Percentiles rank a stretch among this genome's conserved stretches.
phyloP scores from a whole-genome alignment of 2,329 filamentous ascomycete species.

The Calonectria henricotiae region DNA sequence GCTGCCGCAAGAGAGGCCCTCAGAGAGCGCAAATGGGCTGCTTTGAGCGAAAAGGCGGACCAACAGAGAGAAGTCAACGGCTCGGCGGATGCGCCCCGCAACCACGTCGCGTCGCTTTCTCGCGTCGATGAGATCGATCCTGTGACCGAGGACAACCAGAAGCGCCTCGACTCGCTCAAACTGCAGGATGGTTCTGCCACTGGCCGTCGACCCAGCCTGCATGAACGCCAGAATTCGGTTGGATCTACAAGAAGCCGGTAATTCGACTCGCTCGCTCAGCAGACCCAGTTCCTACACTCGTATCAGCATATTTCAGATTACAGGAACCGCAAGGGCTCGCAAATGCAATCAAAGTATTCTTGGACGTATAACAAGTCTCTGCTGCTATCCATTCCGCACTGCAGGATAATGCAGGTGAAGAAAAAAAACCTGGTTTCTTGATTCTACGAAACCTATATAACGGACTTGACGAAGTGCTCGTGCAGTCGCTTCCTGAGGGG shows the following conservation, averaged over 20 bases:
- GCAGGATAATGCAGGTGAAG: constrained; percentile 24
- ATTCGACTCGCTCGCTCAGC: constrained; percentile 49
- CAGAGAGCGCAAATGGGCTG: constrained; percentile 91
- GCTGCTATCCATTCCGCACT: constrained; percentile 22
- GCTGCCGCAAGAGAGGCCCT: constrained; percentile 87
- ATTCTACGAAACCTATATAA: constrained; percentile 10
- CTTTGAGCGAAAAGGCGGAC: constrained; percentile 85
- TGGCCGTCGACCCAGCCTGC: constrained; percentile 71
- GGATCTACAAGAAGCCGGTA: constrained; percentile 69
- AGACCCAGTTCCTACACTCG: constrained; percentile 27
- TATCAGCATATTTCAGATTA: constrained; percentile 34
- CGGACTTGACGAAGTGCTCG: constrained; percentile 27
- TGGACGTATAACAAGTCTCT: constrained; percentile 28
- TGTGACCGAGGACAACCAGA: constrained; percentile 86
- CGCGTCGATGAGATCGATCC: constrained; percentile 84
- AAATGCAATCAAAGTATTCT: constrained; percentile 36
- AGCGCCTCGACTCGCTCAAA: constrained; percentile 90
- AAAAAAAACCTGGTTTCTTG: constrained; percentile 23
- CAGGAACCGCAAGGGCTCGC: constrained; percentile 34
- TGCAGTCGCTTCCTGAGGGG: constrained; percentile 28
- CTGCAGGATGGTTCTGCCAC: constrained; percentile 79
- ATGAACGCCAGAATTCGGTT: constrained; percentile 75
- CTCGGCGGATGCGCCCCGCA: constrained; percentile 55
- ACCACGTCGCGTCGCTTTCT: constrained; percentile 63
- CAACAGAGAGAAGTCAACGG: constrained; percentile 70